A percentile compares a stretch with the other conserved stretches of the same genome.
phyloP scores from a whole-genome alignment of 495 filamentous ascomycete genomes.

The Xylaria telfairii region DNA sequence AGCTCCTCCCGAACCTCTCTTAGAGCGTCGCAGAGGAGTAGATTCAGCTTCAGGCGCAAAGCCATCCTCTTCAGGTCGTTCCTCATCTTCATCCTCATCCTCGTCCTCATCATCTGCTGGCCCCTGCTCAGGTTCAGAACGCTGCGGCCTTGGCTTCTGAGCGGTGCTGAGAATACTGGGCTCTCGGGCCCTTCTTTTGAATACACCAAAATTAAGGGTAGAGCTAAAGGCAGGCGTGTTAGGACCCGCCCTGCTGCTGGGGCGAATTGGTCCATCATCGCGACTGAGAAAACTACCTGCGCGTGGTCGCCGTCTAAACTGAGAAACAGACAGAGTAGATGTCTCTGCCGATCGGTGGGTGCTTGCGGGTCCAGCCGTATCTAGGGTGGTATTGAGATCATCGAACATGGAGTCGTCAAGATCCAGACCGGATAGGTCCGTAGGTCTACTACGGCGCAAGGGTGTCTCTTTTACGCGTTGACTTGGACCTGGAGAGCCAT shows the following conservation, averaged over 20 bases:
- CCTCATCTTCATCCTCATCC: slow-evolving; percentile 22
- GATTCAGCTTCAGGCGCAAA: slow-evolving; percentile 55
- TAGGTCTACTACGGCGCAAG: slow-evolving; percentile 34
- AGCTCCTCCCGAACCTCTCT: slow-evolving; percentile 38
- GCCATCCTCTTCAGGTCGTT: slow-evolving; percentile 35
- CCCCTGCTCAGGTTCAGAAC: slow-evolving; percentile 37
- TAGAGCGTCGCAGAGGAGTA: slow-evolving; percentile 46
- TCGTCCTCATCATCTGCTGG: slow-evolving; percentile 38
- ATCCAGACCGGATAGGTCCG: slow-evolving; percentile 53
- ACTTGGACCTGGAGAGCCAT: slow-evolving; percentile 37
- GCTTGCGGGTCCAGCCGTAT: slow-evolving; percentile 37
- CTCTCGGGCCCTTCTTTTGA: slow-evolving; percentile 52
- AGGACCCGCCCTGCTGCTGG: slow-evolving; percentile 51
- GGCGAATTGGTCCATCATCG: slow-evolving; percentile 52
- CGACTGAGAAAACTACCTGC: slow-evolving; percentile 53
- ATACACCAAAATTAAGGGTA: slow-evolving; percentile 52
- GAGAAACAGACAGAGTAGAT: slow-evolving; percentile 48
- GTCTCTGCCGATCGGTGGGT: slow-evolving; percentile 51
- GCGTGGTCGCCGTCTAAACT: slow-evolving; percentile 53
- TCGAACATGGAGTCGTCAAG: slow-evolving; percentile 54
- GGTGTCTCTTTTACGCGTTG: slow-evolving; percentile 40
- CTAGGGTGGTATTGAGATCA: slow-evolving; percentile 52
- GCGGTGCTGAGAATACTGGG: slow-evolving; percentile 55
- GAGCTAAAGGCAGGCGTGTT: slow-evolving; percentile 53
- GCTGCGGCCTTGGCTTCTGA: slow-evolving; percentile 43